These are phyloP conservation scores for Metschnikowia drakensbergensis DNA, from an alignment of 805 yeast genomes.

Conservation along the genomic window DNA sequence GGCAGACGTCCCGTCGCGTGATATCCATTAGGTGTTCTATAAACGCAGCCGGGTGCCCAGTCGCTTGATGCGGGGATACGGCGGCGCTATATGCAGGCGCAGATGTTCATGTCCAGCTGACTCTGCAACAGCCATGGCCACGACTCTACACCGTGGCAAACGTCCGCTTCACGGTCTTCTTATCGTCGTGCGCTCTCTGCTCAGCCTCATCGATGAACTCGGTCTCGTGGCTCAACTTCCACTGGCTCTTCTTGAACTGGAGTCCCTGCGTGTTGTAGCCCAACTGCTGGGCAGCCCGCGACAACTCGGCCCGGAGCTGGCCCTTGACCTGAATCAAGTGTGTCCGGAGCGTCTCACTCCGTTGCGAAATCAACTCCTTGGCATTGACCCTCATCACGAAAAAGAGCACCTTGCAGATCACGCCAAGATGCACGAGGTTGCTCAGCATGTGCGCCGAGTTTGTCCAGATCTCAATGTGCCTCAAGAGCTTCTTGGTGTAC, in stretches of 20 bases:
- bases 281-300: constrained; percentile 50
- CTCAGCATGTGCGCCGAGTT: constrained; percentile 34
- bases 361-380: constrained; percentile 71
- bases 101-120: too few species aligned
- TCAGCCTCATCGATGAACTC: constrained; percentile 71
- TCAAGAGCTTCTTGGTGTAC: constrained; percentile 64
- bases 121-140: too few species aligned
- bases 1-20: too few species aligned
- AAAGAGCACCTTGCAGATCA: constrained; percentile 71
- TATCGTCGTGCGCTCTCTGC: constrained; percentile 49
- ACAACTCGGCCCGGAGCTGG: constrained; percentile 56
- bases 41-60: too few species aligned
- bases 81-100: too few species aligned
- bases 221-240: constrained; percentile 71
- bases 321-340: constrained; percentile 62
- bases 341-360: constrained; percentile 57
- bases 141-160: constrained; percentile 48
- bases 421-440: constrained; percentile 50
- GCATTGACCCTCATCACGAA: constrained; percentile 72
- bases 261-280: constrained; percentile 87
- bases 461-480: constrained; percentile 76
- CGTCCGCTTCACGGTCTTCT: constrained; percentile 65
- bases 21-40: too few species aligned
- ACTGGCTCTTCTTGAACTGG: constrained; percentile 65
- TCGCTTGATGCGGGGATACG: too few species aligned